Conservation (phyloP, 2,329 filamentous ascomycete species). For the Colletotrichum graminicola region DNA sequence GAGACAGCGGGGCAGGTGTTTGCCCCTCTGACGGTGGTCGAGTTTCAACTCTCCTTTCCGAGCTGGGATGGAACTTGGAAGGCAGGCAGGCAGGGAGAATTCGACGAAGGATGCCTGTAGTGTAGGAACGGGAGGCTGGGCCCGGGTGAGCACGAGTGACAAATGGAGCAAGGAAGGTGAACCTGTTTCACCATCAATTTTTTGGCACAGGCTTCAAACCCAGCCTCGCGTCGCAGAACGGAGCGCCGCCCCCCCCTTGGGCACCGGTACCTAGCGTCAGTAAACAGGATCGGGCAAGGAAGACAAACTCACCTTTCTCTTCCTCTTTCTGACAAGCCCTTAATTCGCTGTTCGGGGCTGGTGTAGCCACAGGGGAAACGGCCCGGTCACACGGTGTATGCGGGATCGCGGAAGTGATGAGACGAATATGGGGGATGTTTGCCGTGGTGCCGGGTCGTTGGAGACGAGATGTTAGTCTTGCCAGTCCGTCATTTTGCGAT, state of each 20-base stretch:
- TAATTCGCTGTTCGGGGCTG: constrained; percentile 9
- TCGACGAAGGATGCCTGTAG: not conserved
- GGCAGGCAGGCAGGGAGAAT: constrained; percentile 21
- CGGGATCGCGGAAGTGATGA: constrained; percentile 22
- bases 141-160: constrained; percentile 16
- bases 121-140: constrained; percentile 11
- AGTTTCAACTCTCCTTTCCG: constrained; percentile 37
- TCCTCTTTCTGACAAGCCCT: constrained; percentile 13
- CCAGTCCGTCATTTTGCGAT: constrained; percentile 16
- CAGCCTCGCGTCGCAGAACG: constrained; percentile 39
- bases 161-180: constrained; percentile 40
- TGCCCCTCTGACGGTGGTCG: constrained; percentile 26
- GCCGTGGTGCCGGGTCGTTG: constrained; percentile 26
- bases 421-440: constrained; percentile 17
- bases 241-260: constrained; percentile 20
- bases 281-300: constrained; percentile 8
- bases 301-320: not conserved
- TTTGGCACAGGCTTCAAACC: constrained; percentile 43
- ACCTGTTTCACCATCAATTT: constrained; percentile 38
- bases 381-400: not conserved
- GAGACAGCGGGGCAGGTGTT: not conserved
- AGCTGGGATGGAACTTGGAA: constrained; percentile 33
- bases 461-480: constrained; percentile 9
- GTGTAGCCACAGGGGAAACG: not conserved
- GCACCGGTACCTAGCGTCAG: not conserved